Evolutionary conservation across 148 eudicot genomes (phyloP), one percentile per base, ranked within the genome.

Genomic region (Diospyros kaki): DNA sequence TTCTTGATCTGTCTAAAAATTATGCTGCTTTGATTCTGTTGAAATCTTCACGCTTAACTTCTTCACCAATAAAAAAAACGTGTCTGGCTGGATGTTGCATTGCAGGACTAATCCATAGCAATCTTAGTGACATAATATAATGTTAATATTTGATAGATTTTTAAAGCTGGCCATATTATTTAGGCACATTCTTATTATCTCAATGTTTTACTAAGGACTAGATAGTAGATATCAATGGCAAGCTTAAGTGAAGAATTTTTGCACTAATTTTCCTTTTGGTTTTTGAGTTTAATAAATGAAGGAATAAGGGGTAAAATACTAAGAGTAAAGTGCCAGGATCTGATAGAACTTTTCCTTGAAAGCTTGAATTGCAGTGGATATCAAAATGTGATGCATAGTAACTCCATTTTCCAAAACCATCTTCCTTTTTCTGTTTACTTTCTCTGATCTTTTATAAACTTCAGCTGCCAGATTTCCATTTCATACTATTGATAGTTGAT

Each of bases 41-140:
- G 9, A 60, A 39, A 73, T 7, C 44, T 60, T 45, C 38, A 15
- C 12, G 62, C 65, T 58, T 17, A 18, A 44, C 44, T 59, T 61
- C 10, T 48, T 56, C 13, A 15, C 5, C 14, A 71, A 40, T n/a
- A 46, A 11, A 13, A 13, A 1, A 15, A 7, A 17, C 14, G 51
- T 68, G 50, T 59, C 6, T 28, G 66, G 17, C 48, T 73, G 38
- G 2, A n/a, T 73, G 43, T 73, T 62, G 9, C 59, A 51, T 73
- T 28, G 46, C 6, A 50, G 9, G 9, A 62, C 50, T 50, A 8
- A 28, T 28, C 28, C 28, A 28, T 28, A 28, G 28, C 52, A 48
- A 48, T 48, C 52, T 1, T 48, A 48, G 52, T 4, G 52, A 4
- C 8, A 8, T 48, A 8, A 8, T 48, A 4, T 4, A 8, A 48